phyloP scores from a whole-genome alignment of 805 yeast genomes.

The Saccharomycopsis vini region DNA sequence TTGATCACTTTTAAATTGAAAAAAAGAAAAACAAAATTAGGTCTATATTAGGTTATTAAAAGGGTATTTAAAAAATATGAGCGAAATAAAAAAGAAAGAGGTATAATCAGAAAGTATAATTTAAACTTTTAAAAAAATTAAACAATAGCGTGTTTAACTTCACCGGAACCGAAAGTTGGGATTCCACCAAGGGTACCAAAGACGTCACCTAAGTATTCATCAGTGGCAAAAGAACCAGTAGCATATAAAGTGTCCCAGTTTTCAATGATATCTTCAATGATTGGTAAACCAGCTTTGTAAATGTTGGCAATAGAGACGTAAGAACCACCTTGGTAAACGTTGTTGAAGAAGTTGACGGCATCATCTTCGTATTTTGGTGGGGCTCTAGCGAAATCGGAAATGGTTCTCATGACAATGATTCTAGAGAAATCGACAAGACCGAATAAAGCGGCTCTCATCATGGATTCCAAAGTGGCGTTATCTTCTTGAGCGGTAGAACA shows the following conservation, averaged over 20 bases:
- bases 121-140: too few relatives aligned
- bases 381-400: slow-evolving; percentile 49
- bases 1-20: too few relatives aligned
- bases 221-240: slow-evolving; percentile 31
- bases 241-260: slow-evolving; percentile 37
- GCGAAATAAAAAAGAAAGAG: too few relatives aligned
- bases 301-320: slow-evolving; percentile 42
- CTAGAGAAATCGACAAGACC: slow-evolving; percentile 51
- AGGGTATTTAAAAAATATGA: too few relatives aligned
- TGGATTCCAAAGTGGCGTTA: slow-evolving; percentile 53
- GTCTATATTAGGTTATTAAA: too few relatives aligned
- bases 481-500: slow-evolving; percentile 63
- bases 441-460: slow-evolving; percentile 43
- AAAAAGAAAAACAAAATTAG: too few relatives aligned
- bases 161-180: slow-evolving; percentile 27
- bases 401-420: slow-evolving; percentile 51
- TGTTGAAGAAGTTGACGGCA: slow-evolving; percentile 42
- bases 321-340: slow-evolving; percentile 43
- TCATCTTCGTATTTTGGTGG: slow-evolving; percentile 36
- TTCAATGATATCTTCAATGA: slow-evolving; percentile 41
- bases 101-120: too few relatives aligned
- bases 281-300: slow-evolving; percentile 44
- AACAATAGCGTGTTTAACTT: too few relatives aligned
- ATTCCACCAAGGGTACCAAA: slow-evolving; percentile 44
- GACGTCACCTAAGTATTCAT: slow-evolving; percentile 54